A percentile compares a stretch with the other conserved stretches of the same genome.
Evolutionary conservation across 2,329 filamentous ascomycete genomes (phyloP).

Genomic region (Phialocephala sp.): DNA sequence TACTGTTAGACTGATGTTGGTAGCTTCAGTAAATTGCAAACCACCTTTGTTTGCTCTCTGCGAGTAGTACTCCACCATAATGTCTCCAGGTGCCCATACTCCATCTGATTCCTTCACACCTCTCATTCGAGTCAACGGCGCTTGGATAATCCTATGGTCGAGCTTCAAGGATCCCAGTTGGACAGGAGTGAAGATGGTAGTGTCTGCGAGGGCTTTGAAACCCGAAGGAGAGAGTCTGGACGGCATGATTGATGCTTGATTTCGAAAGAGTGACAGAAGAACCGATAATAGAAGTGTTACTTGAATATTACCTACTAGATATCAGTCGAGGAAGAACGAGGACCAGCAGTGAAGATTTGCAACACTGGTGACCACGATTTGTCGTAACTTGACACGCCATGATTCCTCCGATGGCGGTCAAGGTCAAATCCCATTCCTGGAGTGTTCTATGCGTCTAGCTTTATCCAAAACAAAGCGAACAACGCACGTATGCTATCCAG

Average conservation of each 20-base stretch:
- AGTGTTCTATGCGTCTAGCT: slow-evolving; percentile 1
- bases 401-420: slow-evolving; percentile 7
- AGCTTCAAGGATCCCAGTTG: slow-evolving; percentile 45
- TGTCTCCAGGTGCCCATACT: slow-evolving; percentile 52
- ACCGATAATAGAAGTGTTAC: neutral
- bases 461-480: slow-evolving; percentile 6
- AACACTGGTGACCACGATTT: neutral
- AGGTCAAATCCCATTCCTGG: slow-evolving; percentile 13
- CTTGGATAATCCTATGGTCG: slow-evolving; percentile 56
- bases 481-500: neutral
- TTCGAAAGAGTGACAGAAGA: slow-evolving; percentile 8
- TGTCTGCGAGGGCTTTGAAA: slow-evolving; percentile 32
- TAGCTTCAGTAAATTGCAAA: slow-evolving; percentile 62
- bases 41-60: slow-evolving; percentile 60
- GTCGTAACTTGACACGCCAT: neutral
- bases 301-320: neutral
- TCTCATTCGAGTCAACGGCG: slow-evolving; percentile 43
- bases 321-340: neutral
- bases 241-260: slow-evolving; percentile 19
- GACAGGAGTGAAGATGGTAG: slow-evolving; percentile 48
- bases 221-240: slow-evolving; percentile 29
- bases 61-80: slow-evolving; percentile 55
- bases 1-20: slow-evolving; percentile 50
- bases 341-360: slow-evolving; percentile 2
- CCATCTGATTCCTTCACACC: slow-evolving; percentile 35